A percentile compares a stretch with the other conserved stretches of the same genome.
phyloP scores from a whole-genome alignment of 306 rosid genomes.

The Cercis canadensis region DNA sequence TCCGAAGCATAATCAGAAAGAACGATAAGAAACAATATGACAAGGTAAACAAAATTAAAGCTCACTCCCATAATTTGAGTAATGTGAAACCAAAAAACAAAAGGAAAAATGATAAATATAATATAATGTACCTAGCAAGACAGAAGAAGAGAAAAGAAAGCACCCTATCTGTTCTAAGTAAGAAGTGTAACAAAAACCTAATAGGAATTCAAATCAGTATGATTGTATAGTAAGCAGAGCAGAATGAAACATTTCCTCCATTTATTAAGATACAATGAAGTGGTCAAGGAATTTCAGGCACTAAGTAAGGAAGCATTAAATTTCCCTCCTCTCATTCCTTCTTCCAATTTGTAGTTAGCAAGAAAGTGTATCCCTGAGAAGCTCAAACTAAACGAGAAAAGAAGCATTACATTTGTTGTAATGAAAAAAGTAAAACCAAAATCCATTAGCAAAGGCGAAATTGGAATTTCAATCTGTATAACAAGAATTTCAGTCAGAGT shows the following conservation, averaged over 20 bases:
- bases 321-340: no score
- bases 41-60: constrained; percentile 14
- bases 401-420: no score
- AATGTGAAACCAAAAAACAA: not conserved
- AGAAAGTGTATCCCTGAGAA: no score
- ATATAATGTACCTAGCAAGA: not conserved
- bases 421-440: no score
- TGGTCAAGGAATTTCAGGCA: no score
- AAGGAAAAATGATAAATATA: no score
- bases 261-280: not conserved
- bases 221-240: no score
- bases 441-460: no score
- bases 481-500: not conserved
- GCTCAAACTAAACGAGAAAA: no score
- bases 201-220: constrained; percentile 6
- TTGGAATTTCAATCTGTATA: no score
- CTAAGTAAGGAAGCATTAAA: no score
- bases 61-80: not conserved
- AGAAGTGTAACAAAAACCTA: not conserved
- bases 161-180: not conserved
- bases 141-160: constrained; percentile 10
- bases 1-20: constrained; percentile 18
- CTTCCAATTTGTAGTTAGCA: no score
- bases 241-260: not conserved
- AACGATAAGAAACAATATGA: not conserved